These are phyloP conservation scores for Cyclocybe aegerita DNA, from an alignment of 768 basidiomycete species.

Conservation along the genomic window DNA sequence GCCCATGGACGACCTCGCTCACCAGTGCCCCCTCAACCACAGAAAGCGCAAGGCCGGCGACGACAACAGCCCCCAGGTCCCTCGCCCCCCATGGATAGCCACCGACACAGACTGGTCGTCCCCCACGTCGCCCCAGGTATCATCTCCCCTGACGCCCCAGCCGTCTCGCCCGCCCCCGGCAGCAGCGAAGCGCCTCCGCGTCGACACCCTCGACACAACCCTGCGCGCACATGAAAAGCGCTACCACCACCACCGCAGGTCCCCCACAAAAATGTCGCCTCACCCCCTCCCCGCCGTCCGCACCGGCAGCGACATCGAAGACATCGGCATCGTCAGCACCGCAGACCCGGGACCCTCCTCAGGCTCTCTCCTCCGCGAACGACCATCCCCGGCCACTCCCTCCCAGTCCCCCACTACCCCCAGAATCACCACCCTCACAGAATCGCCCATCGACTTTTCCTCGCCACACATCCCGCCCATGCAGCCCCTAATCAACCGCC, in stretches of 20 bases:
- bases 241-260: slow-evolving; percentile 8
- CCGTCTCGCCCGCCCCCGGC: slow-evolving; percentile 15
- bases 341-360: slow-evolving; percentile 43
- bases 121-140: slow-evolving; percentile 29
- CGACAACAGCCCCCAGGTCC: slow-evolving; percentile 45
- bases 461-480: slow-evolving; percentile 64
- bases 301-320: slow-evolving; percentile 42
- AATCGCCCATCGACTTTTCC: slow-evolving; percentile 32
- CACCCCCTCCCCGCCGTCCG: slow-evolving; percentile 28
- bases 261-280: slow-evolving; percentile 23
- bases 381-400: slow-evolving; percentile 9
- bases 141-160: slow-evolving; percentile 29
- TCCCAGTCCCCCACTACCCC: background rate
- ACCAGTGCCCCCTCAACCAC: slow-evolving; percentile 48
- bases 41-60: slow-evolving; percentile 69
- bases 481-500: slow-evolving; percentile 77
- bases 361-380: slow-evolving; percentile 40
- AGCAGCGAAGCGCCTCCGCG: slow-evolving; percentile 39
- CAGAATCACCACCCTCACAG: slow-evolving; percentile 4
- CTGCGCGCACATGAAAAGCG: slow-evolving; percentile 16
- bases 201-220: slow-evolving; percentile 31
- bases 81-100: slow-evolving; percentile 1
- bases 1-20: slow-evolving; percentile 26
- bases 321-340: slow-evolving; percentile 43
- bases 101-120: slow-evolving; percentile 25